Conservation (phyloP, 164 flowering plant species). For the Euptelea pleiosperma region DNA sequence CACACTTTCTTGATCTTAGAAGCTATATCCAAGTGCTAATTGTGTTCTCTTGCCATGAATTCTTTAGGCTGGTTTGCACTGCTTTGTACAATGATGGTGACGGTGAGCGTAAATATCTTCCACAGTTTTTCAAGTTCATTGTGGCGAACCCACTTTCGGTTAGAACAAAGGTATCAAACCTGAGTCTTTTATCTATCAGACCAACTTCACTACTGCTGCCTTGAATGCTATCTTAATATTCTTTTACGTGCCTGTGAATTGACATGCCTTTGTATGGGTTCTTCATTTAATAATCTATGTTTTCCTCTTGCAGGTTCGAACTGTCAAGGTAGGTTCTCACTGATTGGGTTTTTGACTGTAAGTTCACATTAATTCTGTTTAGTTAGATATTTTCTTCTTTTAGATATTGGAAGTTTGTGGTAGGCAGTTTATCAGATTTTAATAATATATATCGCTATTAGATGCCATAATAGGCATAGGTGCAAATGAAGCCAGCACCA, state of each 20-base stretch:
- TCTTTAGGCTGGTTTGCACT: constrained; percentile 78
- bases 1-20: not conserved
- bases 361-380: constrained; percentile 21
- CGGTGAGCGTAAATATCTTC: constrained; percentile 90
- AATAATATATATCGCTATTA: not conserved
- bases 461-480: not conserved
- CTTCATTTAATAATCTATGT: not conserved
- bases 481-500: no score
- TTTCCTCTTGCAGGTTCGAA: constrained; percentile 75
- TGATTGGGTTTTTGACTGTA: constrained; percentile 24
- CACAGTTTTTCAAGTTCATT: constrained; percentile 92
- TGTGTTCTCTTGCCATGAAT: constrained; percentile 10
- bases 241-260: not conserved
- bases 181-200: not conserved
- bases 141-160: constrained; percentile 98
- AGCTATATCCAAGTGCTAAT: not conserved
- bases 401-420: not conserved
- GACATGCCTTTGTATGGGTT: not conserved
- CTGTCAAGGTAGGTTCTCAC: constrained; percentile 77
- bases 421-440: not conserved
- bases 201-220: not conserved
- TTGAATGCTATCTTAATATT: not conserved
- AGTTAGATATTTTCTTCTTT: not conserved
- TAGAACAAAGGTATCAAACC: constrained; percentile 78
- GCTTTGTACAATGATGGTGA: constrained; percentile 91